Base-by-base conservation (phyloP, 192 early-diverging fungal genomes). In the Backusella westeae region DNA sequence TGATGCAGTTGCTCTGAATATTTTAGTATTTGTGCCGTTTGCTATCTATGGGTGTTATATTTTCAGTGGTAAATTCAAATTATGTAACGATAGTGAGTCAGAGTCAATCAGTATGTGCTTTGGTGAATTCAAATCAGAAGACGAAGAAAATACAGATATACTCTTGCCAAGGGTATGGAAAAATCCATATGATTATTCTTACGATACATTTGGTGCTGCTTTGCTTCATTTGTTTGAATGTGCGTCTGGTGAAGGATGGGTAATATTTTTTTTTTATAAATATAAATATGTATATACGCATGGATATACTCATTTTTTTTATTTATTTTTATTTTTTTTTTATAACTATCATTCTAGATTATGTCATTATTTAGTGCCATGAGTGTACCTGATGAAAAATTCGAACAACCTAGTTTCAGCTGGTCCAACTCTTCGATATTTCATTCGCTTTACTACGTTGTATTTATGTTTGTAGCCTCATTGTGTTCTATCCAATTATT, bases 221-320 rank as follows among this genome's bases (percentile, higher is more conserved):
- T 19, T 80, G 15, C 39, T 80, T 5, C 78, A 80, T 67, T 44
- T 80, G 15, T 46, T 80, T 46, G 41, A 75, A 29, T 75, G 74
- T 19, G 74, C 78, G 0, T 75, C 78, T 34, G 78, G 78, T 8
- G 78, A 80, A 72, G 78, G 78, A 34, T 80, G 78, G 78, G 78
- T 75, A 75, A 72, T 39, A 12, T 17, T 70, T 17, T 17, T 70
- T 17, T 17, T 5, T 7, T 41, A 36, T 26, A n/a, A 0, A n/a
- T 1, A 17, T 29, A 2, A 5, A n/a, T 17, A 49, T 32, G 32
- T 32, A 32, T 32, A 38, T 38, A 38, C 9, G 38, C 9, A 38
- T 49, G 6, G 23, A 59, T 59, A 2, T 9, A 21, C 9, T 26
- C 23, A 26, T 29, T 12, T 14, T 4, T n/a, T n/a, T n/a, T n/a